These are phyloP conservation scores for Elongisporangium prolatum DNA, from an alignment of 352 stramenopile species.

Conservation along the genomic window DNA sequence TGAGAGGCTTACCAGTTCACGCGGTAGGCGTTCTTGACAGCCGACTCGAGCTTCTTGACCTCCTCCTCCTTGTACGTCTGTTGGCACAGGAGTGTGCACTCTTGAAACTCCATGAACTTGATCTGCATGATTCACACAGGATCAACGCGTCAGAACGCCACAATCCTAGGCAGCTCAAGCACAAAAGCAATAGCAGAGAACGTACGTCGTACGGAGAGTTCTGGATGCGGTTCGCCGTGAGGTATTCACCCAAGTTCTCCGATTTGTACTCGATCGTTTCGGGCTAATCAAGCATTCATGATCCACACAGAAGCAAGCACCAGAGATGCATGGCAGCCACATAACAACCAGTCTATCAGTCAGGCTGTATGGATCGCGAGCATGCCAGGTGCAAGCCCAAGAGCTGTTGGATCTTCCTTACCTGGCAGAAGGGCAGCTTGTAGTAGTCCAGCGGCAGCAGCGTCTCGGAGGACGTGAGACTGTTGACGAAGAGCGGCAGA, in stretches of 20 bases:
- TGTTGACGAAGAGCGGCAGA: constrained; percentile 93
- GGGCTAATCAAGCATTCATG: constrained; percentile 40
- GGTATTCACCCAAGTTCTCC: constrained; percentile 99
- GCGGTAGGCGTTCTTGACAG: constrained; percentile 96
- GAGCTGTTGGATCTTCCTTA: constrained; percentile 7
- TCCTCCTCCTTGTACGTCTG: constrained; percentile 91
- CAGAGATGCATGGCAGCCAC: background rate
- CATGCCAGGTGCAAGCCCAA: background rate
- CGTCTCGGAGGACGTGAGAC: constrained; percentile 93
- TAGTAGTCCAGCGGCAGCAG: constrained; percentile 98
- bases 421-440: constrained; percentile 94
- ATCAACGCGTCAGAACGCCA: background rate
- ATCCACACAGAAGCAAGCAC: constrained; percentile 4
- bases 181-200: background rate
- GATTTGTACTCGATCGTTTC: constrained; percentile 93
- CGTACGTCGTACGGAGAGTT: constrained; percentile 94
- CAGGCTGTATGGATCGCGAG: background rate
- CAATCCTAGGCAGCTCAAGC: background rate
- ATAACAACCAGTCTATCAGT: constrained; percentile 2
- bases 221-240: constrained; percentile 98
- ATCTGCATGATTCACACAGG: constrained; percentile 38
- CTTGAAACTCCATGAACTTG: constrained; percentile 77
- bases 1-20: constrained; percentile 89
- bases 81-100: constrained; percentile 71
- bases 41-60: constrained; percentile 88